These are phyloP conservation scores for Podaxis mareebaensis DNA, from an alignment of 768 basidiomycete species.

Conservation along the genomic window DNA sequence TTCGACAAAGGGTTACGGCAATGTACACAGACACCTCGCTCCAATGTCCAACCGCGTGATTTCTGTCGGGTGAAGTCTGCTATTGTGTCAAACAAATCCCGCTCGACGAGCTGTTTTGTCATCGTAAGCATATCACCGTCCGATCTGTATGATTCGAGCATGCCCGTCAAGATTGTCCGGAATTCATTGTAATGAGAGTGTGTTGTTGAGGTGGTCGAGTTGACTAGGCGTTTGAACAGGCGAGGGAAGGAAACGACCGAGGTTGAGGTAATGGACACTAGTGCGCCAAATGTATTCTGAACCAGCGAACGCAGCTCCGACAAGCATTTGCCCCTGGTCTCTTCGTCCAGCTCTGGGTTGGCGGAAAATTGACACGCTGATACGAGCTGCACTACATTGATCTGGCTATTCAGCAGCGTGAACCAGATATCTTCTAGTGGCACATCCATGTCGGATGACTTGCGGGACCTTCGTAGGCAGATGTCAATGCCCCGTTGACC, in stretches of 20 bases:
- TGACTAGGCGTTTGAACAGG: slow-evolving; percentile 89
- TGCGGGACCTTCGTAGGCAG: slow-evolving; percentile 67
- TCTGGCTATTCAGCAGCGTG: slow-evolving; percentile 77
- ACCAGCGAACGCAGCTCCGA: slow-evolving; percentile 69
- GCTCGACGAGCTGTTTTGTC: slow-evolving; percentile 76
- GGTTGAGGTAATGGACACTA: slow-evolving; percentile 83
- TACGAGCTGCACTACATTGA: slow-evolving; percentile 74
- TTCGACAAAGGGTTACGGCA: slow-evolving; percentile 50
- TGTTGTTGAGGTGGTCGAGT: slow-evolving; percentile 59
- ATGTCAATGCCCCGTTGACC: slow-evolving; percentile 63
- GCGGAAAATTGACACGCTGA: slow-evolving; percentile 39
- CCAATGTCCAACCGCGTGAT: slow-evolving; percentile 60
- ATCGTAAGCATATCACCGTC: slow-evolving; percentile 90
- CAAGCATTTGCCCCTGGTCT: slow-evolving; percentile 27
- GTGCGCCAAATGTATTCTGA: slow-evolving; percentile 78
- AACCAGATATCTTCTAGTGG: slow-evolving; percentile 89
- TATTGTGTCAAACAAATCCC: slow-evolving; percentile 79
- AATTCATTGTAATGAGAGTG: slow-evolving; percentile 88
- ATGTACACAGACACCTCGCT: slow-evolving; percentile 45
- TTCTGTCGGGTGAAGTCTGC: slow-evolving; percentile 60
- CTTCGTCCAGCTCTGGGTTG: slow-evolving; percentile 1
- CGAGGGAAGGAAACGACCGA: slow-evolving; percentile 86
- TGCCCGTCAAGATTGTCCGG: slow-evolving; percentile 86
- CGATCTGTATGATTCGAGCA: slow-evolving; percentile 91
- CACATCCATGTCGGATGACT: slow-evolving; percentile 37